Conservation (phyloP, 2,329 filamentous ascomycete species). For the Westerdykella ornata region DNA sequence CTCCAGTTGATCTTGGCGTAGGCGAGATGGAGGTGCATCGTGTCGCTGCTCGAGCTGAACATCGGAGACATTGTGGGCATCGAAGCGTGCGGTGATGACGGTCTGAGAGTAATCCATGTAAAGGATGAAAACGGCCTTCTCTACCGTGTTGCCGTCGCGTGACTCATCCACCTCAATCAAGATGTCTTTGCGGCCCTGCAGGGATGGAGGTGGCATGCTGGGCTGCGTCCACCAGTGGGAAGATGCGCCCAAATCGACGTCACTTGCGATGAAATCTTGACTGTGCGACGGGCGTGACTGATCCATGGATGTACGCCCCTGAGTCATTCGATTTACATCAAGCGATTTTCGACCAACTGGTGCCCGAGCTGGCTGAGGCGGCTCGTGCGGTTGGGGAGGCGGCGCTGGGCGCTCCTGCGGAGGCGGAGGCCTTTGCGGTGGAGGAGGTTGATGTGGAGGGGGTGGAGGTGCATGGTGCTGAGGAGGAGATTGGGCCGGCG, state of each 20-base stretch:
- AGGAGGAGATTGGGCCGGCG: slow-evolving; percentile 32
- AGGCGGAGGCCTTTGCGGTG: slow-evolving; percentile 12
- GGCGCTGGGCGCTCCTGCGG: slow-evolving; percentile 21
- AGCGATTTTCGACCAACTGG: slow-evolving; percentile 52
- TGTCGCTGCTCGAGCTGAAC: slow-evolving; percentile 78
- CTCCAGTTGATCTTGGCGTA: slow-evolving; percentile 91
- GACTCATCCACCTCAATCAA: slow-evolving; percentile 77
- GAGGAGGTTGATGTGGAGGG: slow-evolving; percentile 22
- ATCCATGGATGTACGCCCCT: slow-evolving; percentile 63
- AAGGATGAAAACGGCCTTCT: slow-evolving; percentile 77
- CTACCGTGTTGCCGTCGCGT: slow-evolving; percentile 64
- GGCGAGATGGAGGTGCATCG: slow-evolving; percentile 69
- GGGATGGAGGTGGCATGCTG: slow-evolving; percentile 69
- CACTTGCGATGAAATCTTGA: slow-evolving; percentile 77
- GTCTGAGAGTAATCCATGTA: slow-evolving; percentile 97
- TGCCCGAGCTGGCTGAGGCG: slow-evolving; percentile 34
- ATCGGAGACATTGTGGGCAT: slow-evolving; percentile 65
- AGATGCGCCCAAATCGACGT: slow-evolving; percentile 68
- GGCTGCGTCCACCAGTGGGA: slow-evolving; percentile 84
- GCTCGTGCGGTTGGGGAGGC: slow-evolving; percentile 35
- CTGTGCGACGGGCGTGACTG: slow-evolving; percentile 66
- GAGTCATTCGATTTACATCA: slow-evolving; percentile 54
- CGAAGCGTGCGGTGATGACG: slow-evolving; percentile 72
- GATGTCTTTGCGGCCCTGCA: slow-evolving; percentile 78
- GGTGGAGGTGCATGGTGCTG: slow-evolving; percentile 31